Base-by-base conservation (phyloP, 305 asterid species). In the Solanum hybrid region DNA sequence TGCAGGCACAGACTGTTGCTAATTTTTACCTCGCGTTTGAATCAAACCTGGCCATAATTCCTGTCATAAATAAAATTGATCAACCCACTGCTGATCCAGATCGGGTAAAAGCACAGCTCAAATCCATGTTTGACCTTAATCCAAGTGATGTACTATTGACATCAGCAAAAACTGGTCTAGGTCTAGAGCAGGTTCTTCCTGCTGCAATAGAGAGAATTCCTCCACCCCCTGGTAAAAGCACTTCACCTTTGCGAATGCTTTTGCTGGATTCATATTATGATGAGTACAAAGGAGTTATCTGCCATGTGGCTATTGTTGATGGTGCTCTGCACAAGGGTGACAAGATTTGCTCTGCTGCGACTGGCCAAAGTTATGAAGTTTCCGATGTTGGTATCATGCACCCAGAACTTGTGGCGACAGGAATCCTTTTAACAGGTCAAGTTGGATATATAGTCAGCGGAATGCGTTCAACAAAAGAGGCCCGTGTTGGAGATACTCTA, bases 71-170 rank as follows among this genome's bases (percentile, higher is more conserved):
- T 94, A 97, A 97, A 93, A 97, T 97, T 80, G 99, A 97, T 92
- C 99, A 97, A 95, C 98, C 98, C 89, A 97, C 98, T 65, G 99
- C 99, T 87, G 99, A 97, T 91, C 99, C 99, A 0, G 99, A 95
- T 36, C 95, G 98, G 32, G 94, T 97, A 29, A 97, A 95, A 92
- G 97, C 96, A 83, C 99, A 97, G 91, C 93, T 97, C 88, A 97
- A 96, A 92, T 95, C 99, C 57, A 97, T 96, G 95, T 97, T 97
- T 88, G 99, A 97, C 91, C 97, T 97, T 89, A 97, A 97, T 92
- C 99, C 99, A 31, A 91, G 89, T 24, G 96, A 95, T 89, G 98
- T 96, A 81, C 93, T 97, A 41, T 92, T 97, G 90, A 96, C 99
- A 79, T 97, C 99, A 68, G 99, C 99, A 32, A 97, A 97, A 93